Base-by-base conservation (phyloP, 2,329 filamentous ascomycete species). In the Chaetoscypha palmicola region DNA sequence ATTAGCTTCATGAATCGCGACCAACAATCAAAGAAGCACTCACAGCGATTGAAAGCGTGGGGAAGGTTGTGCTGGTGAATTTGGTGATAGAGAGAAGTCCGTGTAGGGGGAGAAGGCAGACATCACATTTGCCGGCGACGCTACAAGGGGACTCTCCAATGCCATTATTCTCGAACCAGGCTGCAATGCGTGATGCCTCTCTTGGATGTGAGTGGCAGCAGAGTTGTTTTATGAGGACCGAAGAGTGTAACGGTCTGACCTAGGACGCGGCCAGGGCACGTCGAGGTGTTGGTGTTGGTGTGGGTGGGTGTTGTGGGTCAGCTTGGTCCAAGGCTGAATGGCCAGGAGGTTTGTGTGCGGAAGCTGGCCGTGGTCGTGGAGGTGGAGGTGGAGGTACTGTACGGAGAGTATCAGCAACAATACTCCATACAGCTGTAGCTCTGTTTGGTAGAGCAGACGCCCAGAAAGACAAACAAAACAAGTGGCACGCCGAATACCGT, bases 121-220 rank as follows among this genome's bases (percentile, higher is more conserved):
- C 63, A 73, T 68, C 53, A 76, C 64, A 64, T 68, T 76, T 60
- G 73, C 76, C 47, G 75, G 75, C 49, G 80, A 83, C 49, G 77
- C 75, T 58, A 78, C 69, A 56, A 84, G 62, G 48, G 79, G 78
- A 59, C 72, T 77, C 65, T 78, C 73, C 61, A 81, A 68, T 62
- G 76, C 76, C 76, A 79, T 79, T 43, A 41, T 55, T 46, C 41
- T 11, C 9, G 28, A 28, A 17, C 41, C 28, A 52, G 48, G 46
- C 52, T 52, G 41, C 41, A 41, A 46, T 51, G 48, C 49, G 42
- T 36, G 35, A 44, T 42, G 43, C 46, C 43, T 47, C n/a, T 34
- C 41, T 32, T 35, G 12, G 24, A 12, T 42, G 41, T 41, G 35
- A 37, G 45, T 45, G 36, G 36, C 42, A 49, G 38, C 24, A 12